phyloP scores from a whole-genome alignment of 306 rosid genomes.

The Hylodesmum podocarpum region DNA sequence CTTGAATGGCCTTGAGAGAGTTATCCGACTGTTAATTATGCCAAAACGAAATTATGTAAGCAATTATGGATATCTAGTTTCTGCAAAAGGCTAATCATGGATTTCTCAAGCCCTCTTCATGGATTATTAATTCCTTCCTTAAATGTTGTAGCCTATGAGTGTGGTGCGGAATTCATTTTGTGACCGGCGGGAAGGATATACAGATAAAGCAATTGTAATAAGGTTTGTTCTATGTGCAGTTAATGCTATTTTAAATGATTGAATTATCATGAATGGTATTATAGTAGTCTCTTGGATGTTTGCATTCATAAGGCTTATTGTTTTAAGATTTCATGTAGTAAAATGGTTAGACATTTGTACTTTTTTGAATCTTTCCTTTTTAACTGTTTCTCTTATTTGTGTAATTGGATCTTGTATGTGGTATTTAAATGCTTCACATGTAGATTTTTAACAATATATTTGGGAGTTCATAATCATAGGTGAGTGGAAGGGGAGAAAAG shows the following conservation, averaged over 20 bases:
- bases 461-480: background rate
- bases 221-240: conserved; percentile 52
- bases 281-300: background rate
- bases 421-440: background rate
- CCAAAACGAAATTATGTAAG: conserved; percentile 94
- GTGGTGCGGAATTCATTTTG: conserved; percentile 77
- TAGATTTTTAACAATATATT: background rate
- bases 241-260: conserved; percentile 10
- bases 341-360: background rate
- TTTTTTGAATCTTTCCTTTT: background rate
- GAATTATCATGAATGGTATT: background rate
- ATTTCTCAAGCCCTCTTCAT: conserved; percentile 22
- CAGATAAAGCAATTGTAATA: conserved; percentile 83
- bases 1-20: conserved; percentile 91
- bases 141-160: conserved; percentile 75
- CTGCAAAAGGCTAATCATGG: conserved; percentile 22
- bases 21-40: conserved; percentile 72
- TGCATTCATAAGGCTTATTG: background rate
- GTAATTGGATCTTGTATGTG: background rate
- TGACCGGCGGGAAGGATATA: conserved; percentile 86
- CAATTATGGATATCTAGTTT: conserved; percentile 22
- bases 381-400: background rate
- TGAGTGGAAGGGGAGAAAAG: background rate
- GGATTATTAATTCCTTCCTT: conserved; percentile 27
- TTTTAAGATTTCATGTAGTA: background rate